Evolutionary conservation across 805 yeast species (phyloP).

Genomic region (Yarrowia porcina): DNA sequence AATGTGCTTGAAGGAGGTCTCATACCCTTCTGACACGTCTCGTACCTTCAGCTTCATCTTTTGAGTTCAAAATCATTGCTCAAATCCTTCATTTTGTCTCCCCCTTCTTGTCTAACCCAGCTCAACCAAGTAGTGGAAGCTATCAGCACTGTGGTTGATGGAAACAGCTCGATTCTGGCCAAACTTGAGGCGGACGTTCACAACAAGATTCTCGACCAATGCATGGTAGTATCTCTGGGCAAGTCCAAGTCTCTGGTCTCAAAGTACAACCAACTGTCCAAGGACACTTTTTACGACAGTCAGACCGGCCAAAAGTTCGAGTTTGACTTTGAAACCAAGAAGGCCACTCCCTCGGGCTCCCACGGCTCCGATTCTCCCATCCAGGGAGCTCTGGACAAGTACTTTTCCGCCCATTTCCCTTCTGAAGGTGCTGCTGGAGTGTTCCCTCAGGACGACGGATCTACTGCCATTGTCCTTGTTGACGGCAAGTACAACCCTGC

Average conservation of each 20-base stretch:
- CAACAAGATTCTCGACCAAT: conserved; percentile 43
- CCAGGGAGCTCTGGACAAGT: conserved; percentile 35
- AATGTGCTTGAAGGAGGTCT: too few species aligned
- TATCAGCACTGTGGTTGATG: conserved; percentile 27
- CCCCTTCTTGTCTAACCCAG: too few species aligned
- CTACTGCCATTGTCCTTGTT: conserved; percentile 51
- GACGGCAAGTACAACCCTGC: conserved; percentile 70
- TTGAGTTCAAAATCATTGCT: too few species aligned
- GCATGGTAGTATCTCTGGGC: conserved; percentile 38
- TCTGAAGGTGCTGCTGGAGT: conserved; percentile 49
- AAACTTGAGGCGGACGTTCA: conserved; percentile 40
- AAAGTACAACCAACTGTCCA: conserved; percentile 47
- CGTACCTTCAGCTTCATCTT: too few species aligned
- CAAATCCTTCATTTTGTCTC: too few species aligned
- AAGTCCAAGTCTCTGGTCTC: conserved; percentile 44
- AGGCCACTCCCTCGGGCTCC: conserved; percentile 28
- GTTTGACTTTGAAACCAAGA: conserved; percentile 34
- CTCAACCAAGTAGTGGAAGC: conserved; percentile 42
- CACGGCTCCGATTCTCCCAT: background rate
- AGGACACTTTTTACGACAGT: conserved; percentile 53
- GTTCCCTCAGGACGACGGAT: conserved; percentile 40
- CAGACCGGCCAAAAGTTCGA: conserved; percentile 33
- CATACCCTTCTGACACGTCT: background rate
- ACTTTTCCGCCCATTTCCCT: conserved; percentile 67
- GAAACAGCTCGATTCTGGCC: conserved; percentile 39